Evolutionary conservation across 2,329 filamentous ascomycete species (phyloP), one percentile per base, ranked within the genome.

Genomic region (Aspergillus pseudoterreus): DNA sequence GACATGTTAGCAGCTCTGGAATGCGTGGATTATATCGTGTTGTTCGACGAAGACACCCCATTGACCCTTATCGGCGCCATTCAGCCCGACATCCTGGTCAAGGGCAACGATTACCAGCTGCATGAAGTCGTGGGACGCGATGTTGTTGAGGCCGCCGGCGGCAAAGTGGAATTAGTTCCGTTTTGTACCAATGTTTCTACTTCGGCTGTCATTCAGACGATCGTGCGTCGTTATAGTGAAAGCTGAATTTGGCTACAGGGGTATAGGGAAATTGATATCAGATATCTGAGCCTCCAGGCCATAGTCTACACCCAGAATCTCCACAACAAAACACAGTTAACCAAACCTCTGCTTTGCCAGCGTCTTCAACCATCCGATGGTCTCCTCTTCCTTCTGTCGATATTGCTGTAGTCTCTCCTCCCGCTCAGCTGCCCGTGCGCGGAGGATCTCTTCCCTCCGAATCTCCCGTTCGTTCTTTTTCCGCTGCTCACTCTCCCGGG

Each of bases 391-490:
- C 70, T 90, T 88, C 62, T 82, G 82, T 63, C 82, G 79, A 70
- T 89, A 86, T 58, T 81, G 83, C 61, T 79, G 77, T 47, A 92
- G 66, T 61, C 84, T 81, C 74, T 91, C 88, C 66, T 95, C 90
- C 60, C 91, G 79, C 77, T 96, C 92, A 43, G 84, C 90, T 54
- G 80, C 79, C 64, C 83, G 82, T 10, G 90, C 90, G 63, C 90
- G 75, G 55, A 87, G 73, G 51, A 90, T 79, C 72, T 95, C 92
- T 70, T 96, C 92, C 63, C 88, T 81, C 53, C 90, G 74, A 14
- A 94, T 74, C 77, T 96, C 90, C 47, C 92, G 72, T 70, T 96
- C 91, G 60, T 85, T 90, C 79, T 92, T 95, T 72, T 86, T 86
- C 60, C 82, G 75, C 72, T 90, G 82, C 61, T 83, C 77, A 52